Evolutionary conservation across 352 stramenopile genomes (phyloP).

Genomic region (Phytophthora pisi): DNA sequence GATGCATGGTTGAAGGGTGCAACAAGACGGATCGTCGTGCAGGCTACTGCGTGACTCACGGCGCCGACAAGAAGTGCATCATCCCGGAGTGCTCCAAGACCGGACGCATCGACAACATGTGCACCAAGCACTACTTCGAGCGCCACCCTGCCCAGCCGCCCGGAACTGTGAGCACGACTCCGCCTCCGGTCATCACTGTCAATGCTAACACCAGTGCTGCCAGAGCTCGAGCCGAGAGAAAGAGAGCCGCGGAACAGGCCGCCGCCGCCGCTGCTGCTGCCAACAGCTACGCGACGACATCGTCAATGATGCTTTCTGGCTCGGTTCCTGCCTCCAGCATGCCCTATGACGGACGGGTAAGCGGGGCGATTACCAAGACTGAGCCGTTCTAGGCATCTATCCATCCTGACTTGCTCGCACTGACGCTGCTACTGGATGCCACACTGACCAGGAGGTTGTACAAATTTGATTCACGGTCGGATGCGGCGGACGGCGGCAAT

Average conservation of each 20-base stretch:
- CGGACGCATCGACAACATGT: constrained; percentile 82
- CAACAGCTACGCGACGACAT: constrained; percentile 27
- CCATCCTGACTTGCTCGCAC: constrained; percentile 6
- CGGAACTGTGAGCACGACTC: constrained; percentile 41
- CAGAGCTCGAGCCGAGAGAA: constrained; percentile 41
- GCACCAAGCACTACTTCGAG: constrained; percentile 88
- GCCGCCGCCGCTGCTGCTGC: constrained; percentile 18
- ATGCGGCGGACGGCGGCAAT: constrained; percentile 9
- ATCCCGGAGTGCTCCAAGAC: constrained; percentile 85
- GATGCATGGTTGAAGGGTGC: constrained; percentile 86
- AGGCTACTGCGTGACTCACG: constrained; percentile 82
- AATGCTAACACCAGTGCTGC: constrained; percentile 43
- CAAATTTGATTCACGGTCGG: constrained; percentile 25
- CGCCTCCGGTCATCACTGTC: constrained; percentile 42
- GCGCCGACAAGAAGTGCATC: constrained; percentile 83
- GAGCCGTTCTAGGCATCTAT: constrained; percentile 35
- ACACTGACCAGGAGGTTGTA: constrained; percentile 23
- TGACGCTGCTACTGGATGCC: constrained; percentile 9
- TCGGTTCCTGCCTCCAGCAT: constrained; percentile 17
- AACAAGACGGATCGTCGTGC: constrained; percentile 84
- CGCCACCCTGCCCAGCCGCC: constrained; percentile 60
- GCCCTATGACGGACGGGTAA: constrained; percentile 29
- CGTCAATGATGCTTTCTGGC: constrained; percentile 33
- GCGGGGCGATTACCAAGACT: constrained; percentile 29
- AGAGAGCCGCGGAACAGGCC: constrained; percentile 34